A percentile compares a stretch with the other conserved stretches of the same genome.
Conservation (phyloP, 2,329 filamentous ascomycete species). For the Neospermospora avenae region DNA sequence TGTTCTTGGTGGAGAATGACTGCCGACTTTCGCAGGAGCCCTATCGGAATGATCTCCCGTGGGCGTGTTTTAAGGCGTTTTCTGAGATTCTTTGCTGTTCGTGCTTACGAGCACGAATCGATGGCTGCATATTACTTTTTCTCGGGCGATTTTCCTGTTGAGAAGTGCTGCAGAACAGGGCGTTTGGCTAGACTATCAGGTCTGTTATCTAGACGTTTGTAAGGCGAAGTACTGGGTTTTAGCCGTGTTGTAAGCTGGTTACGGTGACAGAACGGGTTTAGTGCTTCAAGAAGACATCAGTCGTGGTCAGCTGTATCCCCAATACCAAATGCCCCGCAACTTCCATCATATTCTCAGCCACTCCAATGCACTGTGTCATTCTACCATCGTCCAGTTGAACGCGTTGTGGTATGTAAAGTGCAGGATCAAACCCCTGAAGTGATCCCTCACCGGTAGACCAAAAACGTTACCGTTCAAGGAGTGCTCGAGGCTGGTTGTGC, state of each 20-base stretch:
- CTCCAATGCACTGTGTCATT: background rate
- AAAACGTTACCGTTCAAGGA: background rate
- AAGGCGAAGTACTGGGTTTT: background rate
- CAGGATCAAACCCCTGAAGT: background rate
- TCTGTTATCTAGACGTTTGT: background rate
- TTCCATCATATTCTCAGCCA: background rate
- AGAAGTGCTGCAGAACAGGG: constrained; percentile 2
- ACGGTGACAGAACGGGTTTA: constrained; percentile 12
- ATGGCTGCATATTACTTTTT: constrained; percentile 1
- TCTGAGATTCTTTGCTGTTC: background rate
- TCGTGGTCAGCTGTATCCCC: constrained; percentile 10
- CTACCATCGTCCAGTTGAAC: background rate
- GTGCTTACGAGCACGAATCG: constrained; percentile 7
- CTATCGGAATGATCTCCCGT: background rate
- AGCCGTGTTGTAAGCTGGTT: constrained; percentile 3
- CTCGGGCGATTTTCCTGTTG: background rate
- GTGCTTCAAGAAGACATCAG: background rate
- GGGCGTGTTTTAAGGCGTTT: constrained; percentile 7
- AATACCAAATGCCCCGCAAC: constrained; percentile 1
- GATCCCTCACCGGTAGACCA: constrained; percentile 1
- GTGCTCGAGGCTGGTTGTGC: background rate
- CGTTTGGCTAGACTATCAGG: constrained; percentile 5
- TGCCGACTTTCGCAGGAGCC: background rate
- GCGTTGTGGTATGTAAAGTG: background rate
- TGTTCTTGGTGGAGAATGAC: background rate